phyloP scores from a whole-genome alignment of 495 filamentous ascomycete species.

The Clavariopsis aquatica region DNA sequence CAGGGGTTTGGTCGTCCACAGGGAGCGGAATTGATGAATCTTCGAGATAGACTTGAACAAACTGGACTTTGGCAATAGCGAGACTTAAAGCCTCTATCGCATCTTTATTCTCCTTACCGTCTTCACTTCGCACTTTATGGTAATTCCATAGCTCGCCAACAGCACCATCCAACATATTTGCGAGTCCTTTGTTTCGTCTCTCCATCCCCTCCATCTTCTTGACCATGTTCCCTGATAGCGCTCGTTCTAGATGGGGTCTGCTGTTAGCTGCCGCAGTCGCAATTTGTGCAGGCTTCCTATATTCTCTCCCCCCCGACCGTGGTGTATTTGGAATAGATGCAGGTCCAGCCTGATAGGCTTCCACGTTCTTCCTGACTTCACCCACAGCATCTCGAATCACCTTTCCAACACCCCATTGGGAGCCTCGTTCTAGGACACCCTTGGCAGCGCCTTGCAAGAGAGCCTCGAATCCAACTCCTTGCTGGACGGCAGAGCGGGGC shows the following conservation, averaged over 20 bases:
- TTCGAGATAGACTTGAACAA: constrained; percentile 75
- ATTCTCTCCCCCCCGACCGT: constrained; percentile 35
- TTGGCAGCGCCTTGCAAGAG: constrained; percentile 85
- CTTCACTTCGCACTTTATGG: constrained; percentile 44
- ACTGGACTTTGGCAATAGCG: constrained; percentile 71
- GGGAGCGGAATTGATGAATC: constrained; percentile 61
- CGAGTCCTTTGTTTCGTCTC: constrained; percentile 70
- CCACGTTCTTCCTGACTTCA: constrained; percentile 75
- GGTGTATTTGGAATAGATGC: constrained; percentile 21
- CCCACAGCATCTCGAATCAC: constrained; percentile 86
- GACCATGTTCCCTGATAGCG: constrained; percentile 23
- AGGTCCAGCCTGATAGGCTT: constrained; percentile 54
- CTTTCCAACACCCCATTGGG: constrained; percentile 85
- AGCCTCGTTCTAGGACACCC: constrained; percentile 76
- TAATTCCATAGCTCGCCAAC: constrained; percentile 64
- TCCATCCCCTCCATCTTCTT: constrained; percentile 56
- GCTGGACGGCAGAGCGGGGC: constrained; percentile 57
- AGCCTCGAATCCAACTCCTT: constrained; percentile 65
- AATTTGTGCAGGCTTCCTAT: constrained; percentile 26
- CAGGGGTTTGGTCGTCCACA: constrained; percentile 45
- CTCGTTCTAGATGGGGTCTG: constrained; percentile 9
- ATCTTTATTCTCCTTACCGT: constrained; percentile 28
- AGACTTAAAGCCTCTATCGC: constrained; percentile 57
- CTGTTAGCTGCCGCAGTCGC: neutral
- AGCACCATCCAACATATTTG: constrained; percentile 68